Conservation (phyloP, 495 filamentous ascomycete species). For the Aspergillus cavernicola region DNA sequence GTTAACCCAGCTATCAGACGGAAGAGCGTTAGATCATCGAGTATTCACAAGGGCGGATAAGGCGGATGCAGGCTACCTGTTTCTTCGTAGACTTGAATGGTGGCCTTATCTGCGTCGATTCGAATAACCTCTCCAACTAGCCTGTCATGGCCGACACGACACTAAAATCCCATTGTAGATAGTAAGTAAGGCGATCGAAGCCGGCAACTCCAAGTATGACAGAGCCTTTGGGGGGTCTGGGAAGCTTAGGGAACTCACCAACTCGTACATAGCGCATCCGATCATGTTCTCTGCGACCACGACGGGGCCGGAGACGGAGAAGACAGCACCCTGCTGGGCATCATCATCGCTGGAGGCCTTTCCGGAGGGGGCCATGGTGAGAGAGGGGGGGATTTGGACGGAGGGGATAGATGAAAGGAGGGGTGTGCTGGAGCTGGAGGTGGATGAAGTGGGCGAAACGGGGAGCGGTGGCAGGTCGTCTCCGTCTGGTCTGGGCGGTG, state of each 20-base stretch:
- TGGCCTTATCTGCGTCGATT: constrained; percentile 90
- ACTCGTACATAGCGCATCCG: constrained; percentile 99
- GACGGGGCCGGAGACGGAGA: constrained; percentile 69
- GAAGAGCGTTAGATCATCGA: constrained; percentile 8
- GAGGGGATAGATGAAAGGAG: constrained; percentile 33
- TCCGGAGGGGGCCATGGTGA: constrained; percentile 62
- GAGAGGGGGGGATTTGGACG: constrained; percentile 31
- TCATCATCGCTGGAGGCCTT: constrained; percentile 42
- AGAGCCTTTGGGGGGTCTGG: too few relatives aligned
- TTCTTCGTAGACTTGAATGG: constrained; percentile 98
- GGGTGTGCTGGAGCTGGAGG: constrained; percentile 36
- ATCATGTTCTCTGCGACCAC: constrained; percentile 97
- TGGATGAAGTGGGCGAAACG: constrained; percentile 45
- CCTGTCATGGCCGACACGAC: constrained; percentile 81
- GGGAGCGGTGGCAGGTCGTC: constrained; percentile 50
- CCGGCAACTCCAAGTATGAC: too few relatives aligned
- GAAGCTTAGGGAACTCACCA: constrained; percentile 60
- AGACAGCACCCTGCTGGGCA: constrained; percentile 54
- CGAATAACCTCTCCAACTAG: constrained; percentile 97
- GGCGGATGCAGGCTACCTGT: constrained; percentile 60
- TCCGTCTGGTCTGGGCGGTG: constrained; percentile 35
- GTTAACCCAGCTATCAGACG: constrained; percentile 78
- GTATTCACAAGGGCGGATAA: constrained; percentile 6
- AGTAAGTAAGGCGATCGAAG: background rate
- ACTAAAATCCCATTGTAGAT: constrained; percentile 42